Evolutionary conservation across 1,139 yeast genomes (phyloP).

Genomic region (Kodamaea ohmeri): DNA sequence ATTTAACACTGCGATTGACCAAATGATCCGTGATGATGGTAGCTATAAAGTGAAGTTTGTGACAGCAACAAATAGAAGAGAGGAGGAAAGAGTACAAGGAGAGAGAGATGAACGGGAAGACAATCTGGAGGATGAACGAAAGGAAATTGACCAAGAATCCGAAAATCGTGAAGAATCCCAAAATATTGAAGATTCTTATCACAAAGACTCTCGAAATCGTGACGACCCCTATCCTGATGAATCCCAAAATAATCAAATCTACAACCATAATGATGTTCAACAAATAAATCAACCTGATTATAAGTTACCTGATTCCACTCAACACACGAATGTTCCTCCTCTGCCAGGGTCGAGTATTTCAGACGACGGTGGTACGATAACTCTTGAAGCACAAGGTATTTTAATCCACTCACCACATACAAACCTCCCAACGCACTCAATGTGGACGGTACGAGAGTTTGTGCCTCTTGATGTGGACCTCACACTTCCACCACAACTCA

Average conservation of each 20-base stretch:
- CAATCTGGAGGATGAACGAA: background rate
- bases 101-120: background rate
- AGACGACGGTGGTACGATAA: conserved; percentile 60
- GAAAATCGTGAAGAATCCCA: background rate
- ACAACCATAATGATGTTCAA: background rate
- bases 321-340: no score
- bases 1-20: conserved; percentile 65
- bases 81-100: background rate
- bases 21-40: conserved; percentile 71
- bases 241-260: background rate
- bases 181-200: background rate
- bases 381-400: conserved; percentile 95
- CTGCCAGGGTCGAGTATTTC: conserved; percentile 33
- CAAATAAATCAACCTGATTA: no score
- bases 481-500: conserved; percentile 64
- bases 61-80: conserved; percentile 41
- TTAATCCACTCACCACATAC: conserved; percentile 66
- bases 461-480: conserved; percentile 59
- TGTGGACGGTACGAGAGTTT: conserved; percentile 91
- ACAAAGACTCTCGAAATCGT: background rate
- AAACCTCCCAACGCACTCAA: conserved; percentile 71
- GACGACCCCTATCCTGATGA: background rate
- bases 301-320: no score
- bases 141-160: background rate
- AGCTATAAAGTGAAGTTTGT: conserved; percentile 76